These are phyloP conservation scores for Nakazawaea peltata DNA, from an alignment of 805 yeast genomes.

Conservation along the genomic window DNA sequence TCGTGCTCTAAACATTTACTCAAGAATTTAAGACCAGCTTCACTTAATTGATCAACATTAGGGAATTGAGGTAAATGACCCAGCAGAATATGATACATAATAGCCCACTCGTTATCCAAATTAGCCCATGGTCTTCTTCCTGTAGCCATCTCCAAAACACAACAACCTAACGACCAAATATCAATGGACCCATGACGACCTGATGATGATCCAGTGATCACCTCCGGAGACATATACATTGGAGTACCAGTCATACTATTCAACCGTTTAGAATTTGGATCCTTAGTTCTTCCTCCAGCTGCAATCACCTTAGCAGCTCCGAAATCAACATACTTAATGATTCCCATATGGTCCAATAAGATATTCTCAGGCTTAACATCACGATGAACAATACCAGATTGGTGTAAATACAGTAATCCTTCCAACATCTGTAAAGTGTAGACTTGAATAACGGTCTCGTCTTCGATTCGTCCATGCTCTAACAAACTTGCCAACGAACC, in stretches of 20 bases:
- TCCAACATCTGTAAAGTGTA: conserved; percentile 90
- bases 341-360: conserved; percentile 82
- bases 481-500: conserved; percentile 83
- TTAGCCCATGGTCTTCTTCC: conserved; percentile 97
- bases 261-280: conserved; percentile 18
- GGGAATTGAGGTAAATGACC: conserved; percentile 90
- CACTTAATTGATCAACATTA: conserved; percentile 64
- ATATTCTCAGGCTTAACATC: conserved; percentile 96
- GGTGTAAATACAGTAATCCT: conserved; percentile 91
- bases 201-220: conserved; percentile 66
- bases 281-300: conserved; percentile 33
- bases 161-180: conserved; percentile 96
- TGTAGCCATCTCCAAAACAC: conserved; percentile 92
- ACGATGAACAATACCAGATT: conserved; percentile 91
- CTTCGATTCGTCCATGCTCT: conserved; percentile 91
- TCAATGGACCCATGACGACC: conserved; percentile 66
- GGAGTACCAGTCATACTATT: conserved; percentile 84
- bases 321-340: conserved; percentile 91
- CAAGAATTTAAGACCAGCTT: conserved; percentile 64
- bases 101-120: conserved; percentile 95
- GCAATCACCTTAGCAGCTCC: conserved; percentile 94
- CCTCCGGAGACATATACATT: conserved; percentile 99
- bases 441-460: conserved; percentile 85
- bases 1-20: conserved; percentile 73
- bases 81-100: conserved; percentile 96